Conservation (phyloP, 2,329 filamentous ascomycete species). For the Talaromyces sp. region DNA sequence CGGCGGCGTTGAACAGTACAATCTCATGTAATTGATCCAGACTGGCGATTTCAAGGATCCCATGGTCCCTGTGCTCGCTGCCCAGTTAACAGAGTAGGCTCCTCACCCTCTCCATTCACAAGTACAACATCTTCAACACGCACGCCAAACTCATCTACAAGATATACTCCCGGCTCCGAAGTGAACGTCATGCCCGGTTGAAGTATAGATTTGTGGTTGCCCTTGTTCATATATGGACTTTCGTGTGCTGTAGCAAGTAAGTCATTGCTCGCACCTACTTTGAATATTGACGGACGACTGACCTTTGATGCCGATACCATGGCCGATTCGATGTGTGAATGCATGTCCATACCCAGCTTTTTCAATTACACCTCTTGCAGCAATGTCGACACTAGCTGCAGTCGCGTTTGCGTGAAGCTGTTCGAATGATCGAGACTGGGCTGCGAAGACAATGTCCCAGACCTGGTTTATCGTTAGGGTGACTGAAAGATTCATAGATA, state of each 20-base stretch:
- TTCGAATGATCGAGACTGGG: conserved; percentile 55
- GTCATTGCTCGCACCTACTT: background rate
- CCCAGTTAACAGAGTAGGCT: conserved; percentile 54
- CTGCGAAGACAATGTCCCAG: conserved; percentile 61
- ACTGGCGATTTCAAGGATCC: conserved; percentile 39
- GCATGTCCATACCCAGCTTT: conserved; percentile 56
- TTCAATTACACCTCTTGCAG: conserved; percentile 56
- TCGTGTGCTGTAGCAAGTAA: conserved; percentile 48
- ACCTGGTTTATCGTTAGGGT: conserved; percentile 33
- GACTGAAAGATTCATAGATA: background rate
- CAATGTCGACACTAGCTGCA: conserved; percentile 60
- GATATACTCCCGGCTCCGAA: conserved; percentile 61
- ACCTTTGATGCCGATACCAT: conserved; percentile 64
- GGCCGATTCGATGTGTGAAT: conserved; percentile 62
- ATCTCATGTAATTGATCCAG: background rate
- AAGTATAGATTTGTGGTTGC: conserved; percentile 50
- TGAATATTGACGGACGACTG: background rate
- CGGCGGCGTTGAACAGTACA: background rate
- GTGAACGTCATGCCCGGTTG: conserved; percentile 62
- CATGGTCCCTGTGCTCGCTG: conserved; percentile 52
- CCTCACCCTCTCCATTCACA: conserved; percentile 49
- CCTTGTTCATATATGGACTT: conserved; percentile 63
- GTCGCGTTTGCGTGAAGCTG: conserved; percentile 52
- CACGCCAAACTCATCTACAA: conserved; percentile 59
- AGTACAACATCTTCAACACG: conserved; percentile 62